phyloP scores from a whole-genome alignment of 371 early-diverging fungal species.

The Conidiobolus incongruus region DNA sequence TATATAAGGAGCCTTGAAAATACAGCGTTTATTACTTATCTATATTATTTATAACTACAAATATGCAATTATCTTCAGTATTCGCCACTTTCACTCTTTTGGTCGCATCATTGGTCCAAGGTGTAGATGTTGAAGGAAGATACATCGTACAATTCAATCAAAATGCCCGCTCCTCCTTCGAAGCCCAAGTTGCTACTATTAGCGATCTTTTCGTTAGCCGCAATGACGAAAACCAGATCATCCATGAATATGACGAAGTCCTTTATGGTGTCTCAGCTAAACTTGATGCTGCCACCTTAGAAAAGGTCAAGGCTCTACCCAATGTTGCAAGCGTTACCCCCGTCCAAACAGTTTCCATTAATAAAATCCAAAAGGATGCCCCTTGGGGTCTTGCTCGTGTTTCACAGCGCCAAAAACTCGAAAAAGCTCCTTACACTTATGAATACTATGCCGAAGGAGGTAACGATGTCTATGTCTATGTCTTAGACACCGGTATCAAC shows the following conservation, averaged over 20 bases:
- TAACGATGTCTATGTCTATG: slow-evolving; percentile 30
- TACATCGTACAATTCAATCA: slow-evolving; percentile 74
- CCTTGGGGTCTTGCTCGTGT: slow-evolving; percentile 36
- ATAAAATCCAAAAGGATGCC: slow-evolving; percentile 7
- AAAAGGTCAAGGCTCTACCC: slow-evolving; percentile 7
- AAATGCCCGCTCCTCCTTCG: slow-evolving; percentile 6
- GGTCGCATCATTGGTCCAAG: no score
- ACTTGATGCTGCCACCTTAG: slow-evolving; percentile 46
- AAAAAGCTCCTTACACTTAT: background rate
- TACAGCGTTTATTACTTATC: no score
- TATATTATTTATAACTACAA: no score
- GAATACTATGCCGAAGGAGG: slow-evolving; percentile 21
- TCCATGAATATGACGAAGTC: slow-evolving; percentile 46
- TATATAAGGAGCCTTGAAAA: no score
- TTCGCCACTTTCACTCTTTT: no score
- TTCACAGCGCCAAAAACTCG: slow-evolving; percentile 11
- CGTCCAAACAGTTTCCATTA: slow-evolving; percentile 15
- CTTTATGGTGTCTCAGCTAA: slow-evolving; percentile 55
- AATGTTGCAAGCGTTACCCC: slow-evolving; percentile 26
- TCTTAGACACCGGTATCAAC: slow-evolving; percentile 52
- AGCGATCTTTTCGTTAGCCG: background rate
- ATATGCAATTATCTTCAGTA: no score
- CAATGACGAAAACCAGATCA: slow-evolving; percentile 13
- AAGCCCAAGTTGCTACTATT: background rate
- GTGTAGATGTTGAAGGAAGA: slow-evolving; percentile 38